Evolutionary conservation across 2,329 filamentous ascomycete genomes (phyloP), one percentile per base, ranked within the genome.

Genomic region (Pseudogymnoascus sp.): DNA sequence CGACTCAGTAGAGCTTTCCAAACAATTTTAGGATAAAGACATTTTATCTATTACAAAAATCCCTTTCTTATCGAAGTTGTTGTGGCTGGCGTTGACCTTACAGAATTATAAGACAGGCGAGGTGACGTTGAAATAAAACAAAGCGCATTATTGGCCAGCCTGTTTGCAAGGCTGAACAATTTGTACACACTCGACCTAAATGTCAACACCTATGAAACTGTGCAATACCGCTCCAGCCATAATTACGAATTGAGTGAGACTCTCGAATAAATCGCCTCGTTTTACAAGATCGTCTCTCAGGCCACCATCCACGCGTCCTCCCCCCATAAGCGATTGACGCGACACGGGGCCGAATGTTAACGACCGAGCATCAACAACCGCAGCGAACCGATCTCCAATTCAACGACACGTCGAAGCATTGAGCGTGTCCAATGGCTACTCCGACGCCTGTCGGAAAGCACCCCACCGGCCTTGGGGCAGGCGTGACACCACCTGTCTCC

Each of bases 401-500:
- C 50, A 10, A 19, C 50, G 16, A 33, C 50, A 22, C 26, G 10
- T 56, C 50, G 4, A 56, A 60, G 11, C 33, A 38, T 60, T 60
- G 59, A 38, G 33, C 16, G 14, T 38, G 6, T 19, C 26, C 50
- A 35, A 75, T 75, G 73, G 69, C 73, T 4, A 74, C 73, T 50
- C 73, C 72, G 43, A 74, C 72, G 31, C 66, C 70, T 61, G 67
- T 67, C 41, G 70, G 69, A 43, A 70, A 70, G 46, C 66, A 68
- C 19, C 66, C 63, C 35, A 41, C 65, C 19, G 38, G 65, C 5
- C 65, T 68, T 19, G 68, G 65, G 3, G 70, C 70, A 60, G 84
- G 59, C n/a, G n/a, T 82, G 2, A 88, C 85, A 5, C 86, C 86
- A 12, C 84, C 85, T n/a, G 85, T 86, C 24, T 87, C 85, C 37